Base-by-base conservation (phyloP, 352 stramenopile genomes). In the Phytophthora citrophthora region DNA sequence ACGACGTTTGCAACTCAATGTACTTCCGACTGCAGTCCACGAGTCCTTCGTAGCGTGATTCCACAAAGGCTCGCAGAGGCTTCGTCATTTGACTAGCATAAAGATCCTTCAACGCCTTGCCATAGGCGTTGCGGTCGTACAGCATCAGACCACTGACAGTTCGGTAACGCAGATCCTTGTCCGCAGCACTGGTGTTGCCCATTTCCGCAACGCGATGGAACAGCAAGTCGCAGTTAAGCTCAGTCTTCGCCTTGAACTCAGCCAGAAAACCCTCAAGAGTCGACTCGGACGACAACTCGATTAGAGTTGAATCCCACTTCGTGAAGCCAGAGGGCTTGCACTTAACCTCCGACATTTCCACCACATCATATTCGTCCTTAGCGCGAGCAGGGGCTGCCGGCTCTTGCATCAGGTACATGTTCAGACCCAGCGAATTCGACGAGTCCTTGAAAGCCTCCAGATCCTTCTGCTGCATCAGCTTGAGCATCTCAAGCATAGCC, bases 321-420 rank as follows among this genome's bases (percentile, higher is more conserved):
- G 91, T 97, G 64, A 97, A 98, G 15, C 85, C 85, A 57, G 87
- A 24, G 5, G 87, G 87, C 48, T 92, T 93, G 81, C 87, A 95
- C 64, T 92, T 91, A 13, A 95, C 87, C 61, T 95, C 84, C 34
- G 77, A 82, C 87, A 95, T 95, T 53, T 95, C 87, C 20, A 95
- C 86, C 29, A 92, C 79, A 41, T 98, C 92, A 64, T 97, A 97
- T 67, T 97, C 89, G 61, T 97, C 91, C 76, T 97, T 95, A 18
- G 89, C 85, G 68, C 91, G 94, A 75, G 83, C 76, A 16, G 89
- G 86, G 15, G 75, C 66, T 11, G 87, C 89, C 23, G 92, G 91
- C 68, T 97, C 91, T 52, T 93, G 90, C 74, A 98, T 89, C 51
- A 97, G 76, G 73, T 97, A 97, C 83, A 94, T 96, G 78, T 97